Evolutionary conservation across 129 eudicot genomes (phyloP).

Genomic region (Calendula officinalis): DNA sequence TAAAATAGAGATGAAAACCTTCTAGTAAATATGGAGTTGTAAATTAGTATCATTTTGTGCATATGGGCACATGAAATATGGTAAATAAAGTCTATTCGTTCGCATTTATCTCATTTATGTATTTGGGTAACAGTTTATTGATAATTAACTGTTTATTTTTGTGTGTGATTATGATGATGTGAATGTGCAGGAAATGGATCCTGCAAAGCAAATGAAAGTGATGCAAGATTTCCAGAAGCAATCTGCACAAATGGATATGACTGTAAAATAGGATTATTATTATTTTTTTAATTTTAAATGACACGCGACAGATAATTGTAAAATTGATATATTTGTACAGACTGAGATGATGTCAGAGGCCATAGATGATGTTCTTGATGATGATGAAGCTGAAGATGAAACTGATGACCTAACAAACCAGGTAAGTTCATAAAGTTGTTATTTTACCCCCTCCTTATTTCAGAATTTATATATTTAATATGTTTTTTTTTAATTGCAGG

Average conservation of each 20-base stretch:
- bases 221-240: slow-evolving; percentile 92
- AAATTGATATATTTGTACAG: slow-evolving; percentile 37
- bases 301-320: slow-evolving; percentile 5
- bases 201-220: slow-evolving; percentile 86
- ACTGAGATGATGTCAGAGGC: slow-evolving; percentile 99
- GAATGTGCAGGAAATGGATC: slow-evolving; percentile 89
- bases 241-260: slow-evolving; percentile 99
- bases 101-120: neutral
- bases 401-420: slow-evolving; percentile 95
- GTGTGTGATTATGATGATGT: neutral
- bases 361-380: slow-evolving; percentile 89
- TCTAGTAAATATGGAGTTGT: neutral
- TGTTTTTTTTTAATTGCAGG: slow-evolving; percentile 45
- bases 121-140: neutral
- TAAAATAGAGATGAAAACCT: slow-evolving; percentile 8
- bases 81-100: slow-evolving; percentile 1
- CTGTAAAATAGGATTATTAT: no score
- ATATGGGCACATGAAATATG: neutral
- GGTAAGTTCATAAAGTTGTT: slow-evolving; percentile 34
- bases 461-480: slow-evolving; percentile 10
- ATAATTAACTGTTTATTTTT: neutral
- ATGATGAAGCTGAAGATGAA: slow-evolving; percentile 98
- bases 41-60: neutral
- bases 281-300: no score
- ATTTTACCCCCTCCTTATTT: neutral